Conservation (phyloP, 2,329 filamentous ascomycete species). For the Trichoderma lentiforme region DNA sequence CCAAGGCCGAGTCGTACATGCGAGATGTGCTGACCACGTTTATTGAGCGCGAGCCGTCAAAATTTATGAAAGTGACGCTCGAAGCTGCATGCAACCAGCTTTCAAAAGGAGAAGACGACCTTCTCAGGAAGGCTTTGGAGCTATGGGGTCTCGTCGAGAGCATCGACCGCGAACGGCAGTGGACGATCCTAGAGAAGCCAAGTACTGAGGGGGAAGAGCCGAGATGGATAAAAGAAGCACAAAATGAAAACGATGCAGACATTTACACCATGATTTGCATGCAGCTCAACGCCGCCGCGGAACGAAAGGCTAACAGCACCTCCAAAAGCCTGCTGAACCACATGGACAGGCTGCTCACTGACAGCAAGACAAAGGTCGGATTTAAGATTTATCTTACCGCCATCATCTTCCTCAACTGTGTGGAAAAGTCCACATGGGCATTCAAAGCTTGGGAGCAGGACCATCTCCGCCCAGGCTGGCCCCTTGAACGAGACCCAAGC, state of each 20-base stretch:
- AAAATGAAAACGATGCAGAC: slow-evolving; percentile 49
- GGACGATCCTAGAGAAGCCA: slow-evolving; percentile 53
- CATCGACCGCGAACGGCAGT: slow-evolving; percentile 61
- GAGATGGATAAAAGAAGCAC: slow-evolving; percentile 48
- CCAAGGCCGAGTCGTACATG: slow-evolving; percentile 59
- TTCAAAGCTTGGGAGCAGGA: slow-evolving; percentile 67
- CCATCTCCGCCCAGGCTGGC: slow-evolving; percentile 58
- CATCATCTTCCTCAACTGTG: slow-evolving; percentile 61
- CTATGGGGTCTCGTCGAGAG: slow-evolving; percentile 64
- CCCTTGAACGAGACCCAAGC: slow-evolving; percentile 54
- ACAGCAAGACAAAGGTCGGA: slow-evolving; percentile 57
- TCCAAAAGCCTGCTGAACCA: slow-evolving; percentile 57
- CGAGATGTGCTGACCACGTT: slow-evolving; percentile 55
- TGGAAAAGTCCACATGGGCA: slow-evolving; percentile 66
- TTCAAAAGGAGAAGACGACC: slow-evolving; percentile 48
- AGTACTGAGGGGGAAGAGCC: slow-evolving; percentile 40
- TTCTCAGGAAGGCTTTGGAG: slow-evolving; percentile 57
- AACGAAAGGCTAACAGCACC: slow-evolving; percentile 59
- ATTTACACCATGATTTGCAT: slow-evolving; percentile 60
- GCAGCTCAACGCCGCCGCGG: slow-evolving; percentile 62
- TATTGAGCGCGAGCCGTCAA: slow-evolving; percentile 57
- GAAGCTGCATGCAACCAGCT: slow-evolving; percentile 48
- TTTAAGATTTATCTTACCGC: slow-evolving; percentile 61
- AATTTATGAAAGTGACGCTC: slow-evolving; percentile 57
- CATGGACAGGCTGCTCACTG: slow-evolving; percentile 59